Conservation (phyloP, 139 green algal genomes). For the Chlorella sp. region DNA sequence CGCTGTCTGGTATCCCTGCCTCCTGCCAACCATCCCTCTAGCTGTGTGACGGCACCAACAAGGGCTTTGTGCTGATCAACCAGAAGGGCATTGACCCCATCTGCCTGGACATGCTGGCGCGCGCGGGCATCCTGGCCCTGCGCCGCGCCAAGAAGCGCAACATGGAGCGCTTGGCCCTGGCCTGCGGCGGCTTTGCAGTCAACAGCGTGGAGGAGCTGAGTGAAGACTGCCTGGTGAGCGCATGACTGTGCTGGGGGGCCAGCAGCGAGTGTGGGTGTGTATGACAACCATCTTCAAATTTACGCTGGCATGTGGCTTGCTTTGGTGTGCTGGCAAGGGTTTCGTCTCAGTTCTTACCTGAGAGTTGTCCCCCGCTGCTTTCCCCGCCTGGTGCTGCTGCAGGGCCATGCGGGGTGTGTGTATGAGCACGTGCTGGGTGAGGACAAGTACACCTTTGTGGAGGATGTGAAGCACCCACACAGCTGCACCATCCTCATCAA, state of each 20-base stretch:
- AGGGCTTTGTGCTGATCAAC: constrained; percentile 96
- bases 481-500: constrained; percentile 98
- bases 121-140: constrained; percentile 87
- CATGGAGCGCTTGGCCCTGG: constrained; percentile 93
- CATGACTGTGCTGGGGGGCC: too few relatives aligned
- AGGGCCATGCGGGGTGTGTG: constrained; percentile 73
- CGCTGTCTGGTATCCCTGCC: background rate
- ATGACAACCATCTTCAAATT: too few relatives aligned
- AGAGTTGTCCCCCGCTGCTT: constrained; percentile 2
- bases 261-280: too few relatives aligned
- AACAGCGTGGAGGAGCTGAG: constrained; percentile 39
- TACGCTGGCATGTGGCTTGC: too few relatives aligned
- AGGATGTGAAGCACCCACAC: constrained; percentile 83
- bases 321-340: too few relatives aligned
- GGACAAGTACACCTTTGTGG: constrained; percentile 99
- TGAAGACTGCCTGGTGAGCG: too few relatives aligned
- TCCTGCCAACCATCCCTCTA: constrained; percentile 14
- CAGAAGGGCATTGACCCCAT: constrained; percentile 98
- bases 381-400: constrained; percentile 49
- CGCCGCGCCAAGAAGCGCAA: constrained; percentile 93
- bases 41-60: constrained; percentile 73
- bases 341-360: too few relatives aligned
- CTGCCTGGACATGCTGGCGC: constrained; percentile 93
- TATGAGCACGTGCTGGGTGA: constrained; percentile 98
- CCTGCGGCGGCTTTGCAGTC: constrained; percentile 81